Evolutionary conservation across 1,284 basidiomycete species (phyloP).

Genomic region (Austroboletus novae-zelandiae): DNA sequence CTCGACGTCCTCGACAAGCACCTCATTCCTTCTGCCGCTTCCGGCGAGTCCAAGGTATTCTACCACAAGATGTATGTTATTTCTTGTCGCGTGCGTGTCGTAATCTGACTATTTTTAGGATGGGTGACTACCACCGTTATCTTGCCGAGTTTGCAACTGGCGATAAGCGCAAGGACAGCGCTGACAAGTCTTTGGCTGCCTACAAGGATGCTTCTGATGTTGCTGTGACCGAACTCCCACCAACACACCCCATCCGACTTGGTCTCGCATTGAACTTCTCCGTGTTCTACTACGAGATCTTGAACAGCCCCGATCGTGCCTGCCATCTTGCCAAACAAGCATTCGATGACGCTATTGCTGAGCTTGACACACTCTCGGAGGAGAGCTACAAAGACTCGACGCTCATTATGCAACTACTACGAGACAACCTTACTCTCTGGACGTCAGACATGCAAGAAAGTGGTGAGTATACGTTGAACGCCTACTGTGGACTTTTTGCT

Average conservation of each 20-base stretch:
- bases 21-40: constrained; percentile 96
- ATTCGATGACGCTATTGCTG: constrained; percentile 99
- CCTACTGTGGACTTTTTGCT: constrained; percentile 2
- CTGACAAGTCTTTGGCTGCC: constrained; percentile 98
- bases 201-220: constrained; percentile 99
- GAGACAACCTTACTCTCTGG: constrained; percentile 98
- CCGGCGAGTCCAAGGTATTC: constrained; percentile 99
- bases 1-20: constrained; percentile 98
- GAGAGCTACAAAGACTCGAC: constrained; percentile 99
- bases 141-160: constrained; percentile 99
- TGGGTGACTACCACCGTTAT: constrained; percentile 99
- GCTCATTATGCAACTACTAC: constrained; percentile 98
- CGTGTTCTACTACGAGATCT: constrained; percentile 99
- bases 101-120: constrained; percentile 53
- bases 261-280: constrained; percentile 99
- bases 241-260: constrained; percentile 98
- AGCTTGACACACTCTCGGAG: constrained; percentile 99
- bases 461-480: constrained; percentile 46
- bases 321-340: constrained; percentile 99
- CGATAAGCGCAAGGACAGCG: constrained; percentile 97
- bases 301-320: constrained; percentile 98
- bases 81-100: neutral
- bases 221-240: constrained; percentile 95
- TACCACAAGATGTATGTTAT: constrained; percentile 97
- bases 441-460: constrained; percentile 95